Evolutionary conservation across 164 flowering plant genomes (phyloP), one percentile per base, ranked within the genome.

Genomic region (Stephania japonica): DNA sequence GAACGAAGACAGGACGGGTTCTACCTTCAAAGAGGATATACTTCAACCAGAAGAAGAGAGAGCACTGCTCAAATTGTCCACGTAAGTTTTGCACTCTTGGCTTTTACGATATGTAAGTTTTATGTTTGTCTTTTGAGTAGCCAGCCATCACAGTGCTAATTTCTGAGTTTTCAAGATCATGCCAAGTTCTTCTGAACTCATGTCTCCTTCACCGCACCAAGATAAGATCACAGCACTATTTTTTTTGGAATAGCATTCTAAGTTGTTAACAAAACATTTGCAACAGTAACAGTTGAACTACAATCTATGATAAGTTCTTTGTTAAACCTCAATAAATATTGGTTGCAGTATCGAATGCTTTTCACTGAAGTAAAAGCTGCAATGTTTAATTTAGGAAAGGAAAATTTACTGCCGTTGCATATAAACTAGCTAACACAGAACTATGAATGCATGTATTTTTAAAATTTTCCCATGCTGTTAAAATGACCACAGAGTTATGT

Each of bases 21-120:
- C 90, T 63, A 82, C 90, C 50, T 94, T 92, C 73, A 82, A 80
- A 72, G 97, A 94, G 80, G 84, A 86, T 73, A 78, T 94, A 73
- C 90, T 94, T 67, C 81, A 77, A 70, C 87, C 87, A 67, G 97
- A 90, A 69, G 97, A 94, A 83, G 97, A 92, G 83, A 80, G 44
- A 50, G 88, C 84, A 62, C 77, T 94, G 42, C 65, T 92, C 78
- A 85, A 79, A 12, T 78, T 74, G 76, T 71, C 85, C 7, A 67
- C 10, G 98, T 94, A 84, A 86, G 94, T 68, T 68, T 65, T 42
- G 27, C 69, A 6, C 5, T 59, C 23, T 19, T n/a, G 24, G 63
- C 63, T 70, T 69, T 13, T 6, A 18, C 9, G 47, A 16, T 47
- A 47, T 12, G 53, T 16, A 32, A 32, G 38, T 32, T 32, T 32